Conservation (phyloP, 352 stramenopile species). For the Phytopythium aichiense region DNA sequence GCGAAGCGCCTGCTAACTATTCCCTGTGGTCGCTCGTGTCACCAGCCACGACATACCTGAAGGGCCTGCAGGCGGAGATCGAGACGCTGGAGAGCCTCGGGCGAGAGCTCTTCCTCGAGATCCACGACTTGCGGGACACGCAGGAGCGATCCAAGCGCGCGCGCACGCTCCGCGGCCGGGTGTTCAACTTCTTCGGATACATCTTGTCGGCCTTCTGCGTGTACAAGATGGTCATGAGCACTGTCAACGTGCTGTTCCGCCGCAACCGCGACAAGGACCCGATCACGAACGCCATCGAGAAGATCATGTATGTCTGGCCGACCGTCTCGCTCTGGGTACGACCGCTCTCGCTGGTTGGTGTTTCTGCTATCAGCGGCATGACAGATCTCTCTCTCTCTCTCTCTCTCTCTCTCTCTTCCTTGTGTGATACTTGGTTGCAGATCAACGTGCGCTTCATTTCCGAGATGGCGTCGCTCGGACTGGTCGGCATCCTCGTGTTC, state of each 20-base stretch:
- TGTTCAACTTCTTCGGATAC: slow-evolving; percentile 84
- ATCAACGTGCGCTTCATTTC: slow-evolving; percentile 80
- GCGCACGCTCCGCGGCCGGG: slow-evolving; percentile 52
- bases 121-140: slow-evolving; percentile 75
- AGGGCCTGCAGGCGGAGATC: slow-evolving; percentile 64
- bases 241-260: slow-evolving; percentile 73
- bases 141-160: slow-evolving; percentile 54
- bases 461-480: slow-evolving; percentile 67
- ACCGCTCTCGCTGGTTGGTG: background rate
- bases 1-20: background rate
- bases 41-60: slow-evolving; percentile 53
- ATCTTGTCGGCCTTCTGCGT: slow-evolving; percentile 74
- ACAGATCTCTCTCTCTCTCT: no score
- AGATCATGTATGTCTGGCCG: slow-evolving; percentile 81
- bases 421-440: slow-evolving; percentile 6
- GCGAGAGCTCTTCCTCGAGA: slow-evolving; percentile 75
- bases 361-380: background rate
- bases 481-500: slow-evolving; percentile 82
- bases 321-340: slow-evolving; percentile 57
- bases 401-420: no score
- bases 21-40: background rate
- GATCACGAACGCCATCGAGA: slow-evolving; percentile 78
- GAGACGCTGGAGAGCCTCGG: slow-evolving; percentile 72
- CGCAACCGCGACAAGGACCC: slow-evolving; percentile 80
- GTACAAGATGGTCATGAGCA: slow-evolving; percentile 88